These are phyloP conservation scores for Pleurotus tuber-regium DNA, from an alignment of 768 basidiomycete genomes.

Conservation along the genomic window DNA sequence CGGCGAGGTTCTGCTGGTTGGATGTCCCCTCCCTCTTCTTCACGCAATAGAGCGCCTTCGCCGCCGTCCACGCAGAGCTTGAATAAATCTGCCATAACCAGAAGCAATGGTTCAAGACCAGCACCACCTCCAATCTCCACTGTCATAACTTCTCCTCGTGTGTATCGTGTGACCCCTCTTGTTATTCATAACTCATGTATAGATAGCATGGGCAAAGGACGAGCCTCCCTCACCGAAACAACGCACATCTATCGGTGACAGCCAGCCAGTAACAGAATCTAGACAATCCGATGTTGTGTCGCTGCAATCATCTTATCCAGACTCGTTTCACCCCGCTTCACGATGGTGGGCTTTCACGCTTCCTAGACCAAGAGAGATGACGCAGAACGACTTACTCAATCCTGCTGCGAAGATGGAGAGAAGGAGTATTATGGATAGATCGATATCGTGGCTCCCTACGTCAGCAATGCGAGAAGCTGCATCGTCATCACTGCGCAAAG, in stretches of 20 bases:
- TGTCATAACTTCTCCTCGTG: slow-evolving; percentile 72
- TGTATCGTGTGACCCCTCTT: slow-evolving; percentile 22
- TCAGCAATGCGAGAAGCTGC: slow-evolving; percentile 34
- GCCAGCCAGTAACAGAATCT: slow-evolving; percentile 31
- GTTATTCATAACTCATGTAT: slow-evolving; percentile 3
- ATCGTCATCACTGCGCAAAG: slow-evolving; percentile 30
- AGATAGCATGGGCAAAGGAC: slow-evolving; percentile 77
- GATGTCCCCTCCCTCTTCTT: slow-evolving; percentile 29
- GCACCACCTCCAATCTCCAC: slow-evolving; percentile 46
- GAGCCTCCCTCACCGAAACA: slow-evolving; percentile 76
- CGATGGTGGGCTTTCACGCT: slow-evolving; percentile 79
- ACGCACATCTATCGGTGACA: slow-evolving; percentile 27
- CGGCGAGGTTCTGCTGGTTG: background rate
- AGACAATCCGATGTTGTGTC: slow-evolving; percentile 55
- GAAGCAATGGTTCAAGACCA: slow-evolving; percentile 25
- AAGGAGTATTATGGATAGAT: slow-evolving; percentile 37
- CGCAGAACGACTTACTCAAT: slow-evolving; percentile 19
- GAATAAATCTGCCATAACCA: slow-evolving; percentile 28
- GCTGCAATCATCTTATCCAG: slow-evolving; percentile 39
- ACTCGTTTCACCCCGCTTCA: slow-evolving; percentile 28
- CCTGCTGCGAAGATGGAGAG: slow-evolving; percentile 29
- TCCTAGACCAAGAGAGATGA: slow-evolving; percentile 36
- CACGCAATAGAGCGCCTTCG: slow-evolving; percentile 30
- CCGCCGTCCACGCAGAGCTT: slow-evolving; percentile 33
- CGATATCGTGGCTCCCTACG: slow-evolving; percentile 52